These are phyloP conservation scores for Aquilaria yunnanensis DNA, from an alignment of 345 rosid species.

Conservation along the genomic window DNA sequence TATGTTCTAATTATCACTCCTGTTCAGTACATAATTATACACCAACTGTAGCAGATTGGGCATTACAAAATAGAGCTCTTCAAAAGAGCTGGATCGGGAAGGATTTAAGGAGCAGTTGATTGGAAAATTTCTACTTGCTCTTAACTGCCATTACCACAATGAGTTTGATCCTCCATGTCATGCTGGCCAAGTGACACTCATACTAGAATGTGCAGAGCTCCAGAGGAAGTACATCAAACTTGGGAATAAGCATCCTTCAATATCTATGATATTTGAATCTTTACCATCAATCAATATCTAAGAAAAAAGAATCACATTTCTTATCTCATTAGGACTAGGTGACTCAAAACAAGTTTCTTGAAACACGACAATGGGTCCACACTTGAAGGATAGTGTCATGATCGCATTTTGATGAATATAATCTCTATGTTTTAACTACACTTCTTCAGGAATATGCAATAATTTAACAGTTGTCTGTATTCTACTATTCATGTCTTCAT, in stretches of 20 bases:
- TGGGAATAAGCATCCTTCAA: constrained; percentile 31
- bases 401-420: constrained; percentile 27
- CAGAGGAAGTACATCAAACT: constrained; percentile 35
- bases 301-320: not conserved
- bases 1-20: too few species aligned
- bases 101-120: too few species aligned
- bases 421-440: constrained; percentile 17
- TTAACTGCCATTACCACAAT: too few species aligned
- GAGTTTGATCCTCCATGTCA: too few species aligned
- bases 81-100: too few species aligned
- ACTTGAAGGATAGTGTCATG: constrained; percentile 54
- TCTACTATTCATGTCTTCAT: constrained; percentile 15
- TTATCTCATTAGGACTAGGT: not conserved
- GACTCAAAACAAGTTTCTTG: not conserved
- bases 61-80: too few species aligned
- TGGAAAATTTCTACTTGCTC: too few species aligned
- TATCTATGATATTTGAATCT: constrained; percentile 19
- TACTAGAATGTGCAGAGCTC: too few species aligned
- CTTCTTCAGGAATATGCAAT: constrained; percentile 7
- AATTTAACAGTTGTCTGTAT: constrained; percentile 1
- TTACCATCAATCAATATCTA: constrained; percentile 48
- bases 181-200: too few species aligned
- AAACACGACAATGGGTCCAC: not conserved
- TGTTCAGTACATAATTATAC: too few species aligned
- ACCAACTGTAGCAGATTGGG: too few species aligned